phyloP scores from a whole-genome alignment of 2,329 filamentous ascomycete genomes.

The Aureobasidium lini region DNA sequence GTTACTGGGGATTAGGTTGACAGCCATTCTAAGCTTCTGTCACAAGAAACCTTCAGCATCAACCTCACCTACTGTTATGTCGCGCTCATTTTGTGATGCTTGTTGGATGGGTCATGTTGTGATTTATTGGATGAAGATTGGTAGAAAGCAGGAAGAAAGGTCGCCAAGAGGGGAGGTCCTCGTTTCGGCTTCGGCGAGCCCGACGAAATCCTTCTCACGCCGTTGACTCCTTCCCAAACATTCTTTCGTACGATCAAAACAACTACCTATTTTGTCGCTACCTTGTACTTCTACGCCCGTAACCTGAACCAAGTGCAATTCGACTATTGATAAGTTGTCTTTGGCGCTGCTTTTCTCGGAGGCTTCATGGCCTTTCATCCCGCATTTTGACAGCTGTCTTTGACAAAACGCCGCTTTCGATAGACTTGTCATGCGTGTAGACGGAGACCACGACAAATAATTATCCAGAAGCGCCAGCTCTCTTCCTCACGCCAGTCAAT shows the following conservation, averaged over 20 bases:
- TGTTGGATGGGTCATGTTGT: background rate
- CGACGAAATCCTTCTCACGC: background rate
- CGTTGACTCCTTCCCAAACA: background rate
- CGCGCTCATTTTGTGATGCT: background rate
- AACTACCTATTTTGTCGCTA: no score
- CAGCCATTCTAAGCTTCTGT: background rate
- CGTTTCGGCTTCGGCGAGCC: background rate
- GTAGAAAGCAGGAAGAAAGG: background rate
- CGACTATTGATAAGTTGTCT: no score
- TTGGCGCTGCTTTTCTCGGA: no score
- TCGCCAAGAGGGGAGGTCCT: background rate
- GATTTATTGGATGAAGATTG: no score
- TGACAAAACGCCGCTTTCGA: no score
- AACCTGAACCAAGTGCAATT: background rate
- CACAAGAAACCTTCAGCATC: no score
- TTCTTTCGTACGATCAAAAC: background rate
- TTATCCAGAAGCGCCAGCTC: no score
- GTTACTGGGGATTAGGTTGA: background rate
- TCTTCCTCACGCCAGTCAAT: no score
- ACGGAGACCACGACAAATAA: no score
- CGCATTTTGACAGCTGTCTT: no score
- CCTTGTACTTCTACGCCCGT: background rate
- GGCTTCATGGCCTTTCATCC: no score
- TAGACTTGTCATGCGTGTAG: no score
- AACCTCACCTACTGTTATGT: background rate